Evolutionary conservation across 306 rosid genomes (phyloP), one percentile per base, ranked within the genome.

Genomic region (Albizia julibrissin): DNA sequence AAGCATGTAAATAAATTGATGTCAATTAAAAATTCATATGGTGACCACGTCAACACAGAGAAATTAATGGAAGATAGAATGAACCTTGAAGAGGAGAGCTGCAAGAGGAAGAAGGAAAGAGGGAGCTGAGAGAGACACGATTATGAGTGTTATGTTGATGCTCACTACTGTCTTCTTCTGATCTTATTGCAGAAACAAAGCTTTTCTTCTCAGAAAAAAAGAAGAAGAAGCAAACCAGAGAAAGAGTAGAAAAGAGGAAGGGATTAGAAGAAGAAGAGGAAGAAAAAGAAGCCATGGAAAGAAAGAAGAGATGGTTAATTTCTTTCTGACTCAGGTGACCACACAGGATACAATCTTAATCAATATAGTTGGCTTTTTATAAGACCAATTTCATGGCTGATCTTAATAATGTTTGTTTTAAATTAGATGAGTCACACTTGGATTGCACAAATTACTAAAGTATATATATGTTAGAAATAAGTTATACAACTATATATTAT

Each of bases 41-140:
- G 1, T 46, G 50, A 46, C 14, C 16, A 46, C 46, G 10, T 42
- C 46, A 42, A 2, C 46, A 46, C 18, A 46, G 50, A 46, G 16
- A 37, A 37, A 37, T 37, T 37, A 13, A 46, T 2, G 4, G 18
- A 37, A 52, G 18, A 52, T 52, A 52, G 5, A 13, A 46, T 11
- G 50, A 46, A 42, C 46, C 46, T 42, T 46, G 15, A 3, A 5
- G 15, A 19, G 90, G 71, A 82, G 81, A 72, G 83, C 15, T 75
- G 86, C 94, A 91, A 65, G 84, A 84, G 15, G 92, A 21, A 61
- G 91, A 87, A 43, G 94, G 94, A 1, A 91, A 59, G 7, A 91
- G 91, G 33, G 92, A 84, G 74, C 7, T 74, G 73, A 89, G 86
- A 0, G 26, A 87, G 85, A 91, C 47, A 76, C 58, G 58, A 50